Evolutionary conservation across 192 early-diverging fungal genomes (phyloP), one percentile per base, ranked within the genome.

Genomic region (Coemansia sp.): DNA sequence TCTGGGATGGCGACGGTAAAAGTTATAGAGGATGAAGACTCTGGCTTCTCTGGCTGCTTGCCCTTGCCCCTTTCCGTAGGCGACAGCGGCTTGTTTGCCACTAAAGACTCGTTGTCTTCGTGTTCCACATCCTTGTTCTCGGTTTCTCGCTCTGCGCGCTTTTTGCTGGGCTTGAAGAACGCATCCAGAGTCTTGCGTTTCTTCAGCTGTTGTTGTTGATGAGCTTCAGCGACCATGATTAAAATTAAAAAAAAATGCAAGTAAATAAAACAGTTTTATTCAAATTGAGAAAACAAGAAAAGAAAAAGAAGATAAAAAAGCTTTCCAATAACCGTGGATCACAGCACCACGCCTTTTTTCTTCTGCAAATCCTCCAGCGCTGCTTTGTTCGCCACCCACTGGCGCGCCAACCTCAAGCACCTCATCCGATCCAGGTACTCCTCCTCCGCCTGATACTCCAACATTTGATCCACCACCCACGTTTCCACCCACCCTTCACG

Each of bases 131-230:
- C 5, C 17, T n/a, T 7, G 10, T 20, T 2, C 28, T 7, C 52
- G 7, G 52, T 28, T 55, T 1, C 28, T 28, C 14, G 1, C 12
- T 10, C 6, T 25, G 38, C 17, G 49, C 3, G 17, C 29, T 40
- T 55, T 54, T 67, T 69, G 54, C 12, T 52, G 31, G 67, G 42
- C 28, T 7, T 48, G 49, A 80, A 80, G 57, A 70, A 80, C 45
- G 72, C 22, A 55, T 80, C 77, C 2, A 80, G 61, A 5, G 77
- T 80, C 69, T 68, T 74, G 69, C 77, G 77, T 58, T 80, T 71
- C 3, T 33, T 58, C 4, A 17, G 33, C 31, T 14, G 30, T 30
- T 10, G 48, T 38, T 36, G 52, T 2, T 30, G 25, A 25, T 31
- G 42, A 10, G 61, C 49, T 32, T 34, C 50, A 28, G 56, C 38